Base-by-base conservation (phyloP, 805 yeast genomes). In the Myxozyma neotropica region DNA sequence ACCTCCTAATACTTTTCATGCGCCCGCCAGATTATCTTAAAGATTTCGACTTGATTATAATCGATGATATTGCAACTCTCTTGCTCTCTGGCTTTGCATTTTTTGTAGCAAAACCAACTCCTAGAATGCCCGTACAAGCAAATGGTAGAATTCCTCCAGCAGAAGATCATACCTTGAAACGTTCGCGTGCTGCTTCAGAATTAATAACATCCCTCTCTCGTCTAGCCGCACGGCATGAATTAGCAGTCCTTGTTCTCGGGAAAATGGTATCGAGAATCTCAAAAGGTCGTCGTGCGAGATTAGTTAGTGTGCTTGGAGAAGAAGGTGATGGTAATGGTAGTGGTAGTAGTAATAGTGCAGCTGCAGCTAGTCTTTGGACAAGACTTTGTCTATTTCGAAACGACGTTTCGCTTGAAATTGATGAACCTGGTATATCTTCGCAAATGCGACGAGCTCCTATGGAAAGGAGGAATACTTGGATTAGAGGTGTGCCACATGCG, bases 401-500 rank as follows among this genome's bases (percentile, higher is more conserved):
- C 21, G 66, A 62, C 42, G 51, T 62, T 31, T 27, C 26, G 19
- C 17, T 51, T 19, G 54, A 38, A 12, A 17, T 15, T 12, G 23
- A 23, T 23, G 49, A 23, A 12, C 21, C 17, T 38, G 6, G 10
- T 7, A 29, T 5, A 17, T 38, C 42, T 17, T 15, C 46, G 27
- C 46, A 42, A 42, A 24, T 21, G 17, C n/a, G n/a, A 24, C 46
- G 21, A 24, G 13, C 33, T 29, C 19, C n/a, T 3, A 29, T 12
- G 26, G 29, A 17, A 38, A 6, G 47, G 33, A n/a, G 42, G 35
- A 4, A 36, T 3, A 38, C 38, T 27, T 31, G 36, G 12, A 55
- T 52, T 2, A 39, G 55, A 6, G 65, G 63, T 2, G 62, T 61
- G 17, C 63, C 65, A 15, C 65, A 61, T 46, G 63, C 59, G 12